Evolutionary conservation across 1,284 basidiomycete species (phyloP), one percentile per base, ranked within the genome.

Genomic region (Boletus subluridellus): DNA sequence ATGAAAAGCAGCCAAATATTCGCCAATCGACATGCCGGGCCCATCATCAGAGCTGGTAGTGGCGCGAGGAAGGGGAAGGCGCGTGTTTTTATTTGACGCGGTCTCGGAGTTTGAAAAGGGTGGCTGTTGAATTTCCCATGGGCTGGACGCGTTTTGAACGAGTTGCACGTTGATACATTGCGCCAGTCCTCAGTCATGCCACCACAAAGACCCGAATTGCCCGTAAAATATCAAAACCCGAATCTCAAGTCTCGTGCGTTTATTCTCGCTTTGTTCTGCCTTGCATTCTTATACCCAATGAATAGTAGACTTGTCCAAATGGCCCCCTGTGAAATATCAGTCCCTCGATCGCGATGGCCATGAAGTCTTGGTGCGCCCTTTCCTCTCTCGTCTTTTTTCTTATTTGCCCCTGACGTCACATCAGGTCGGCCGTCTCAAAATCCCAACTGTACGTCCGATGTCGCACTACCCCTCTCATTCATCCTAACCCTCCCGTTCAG

Each of bases 351-450:
- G 90, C 59, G 89, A 93, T 69, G 87, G 85, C 26, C 83, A 85
- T 71, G 87, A 93, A 76, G 94, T 95, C 66, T 82, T 93, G 60
- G 92, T 94, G 61, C 67, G 82, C 73, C 41, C 35, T 34, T 11
- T 14, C 1, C 21, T 44, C 32, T 39, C 57, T 47, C 35, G 26
- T 55, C 32, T 5, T n/a, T 53, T 14, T n/a, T 39, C 54, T 38
- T 52, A 37, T 37, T n/a, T 8, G 59, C 63, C 60, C 48, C 67
- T 71, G 55, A 71, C 65, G 47, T 57, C 52, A 49, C 37, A 14
- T 28, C 51, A 91, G 89, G 88, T 91, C 58, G 96, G 94, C 10
- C 82, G 96, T 61, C 83, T 98, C 76, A 99, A 98, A 80, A 90
- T 98, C 55, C 91, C 91, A 49, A 96, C 94, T 53, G 90, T 93